These are phyloP conservation scores for Annulohypoxylon nitens DNA, from an alignment of 495 filamentous ascomycete species.

Conservation along the genomic window DNA sequence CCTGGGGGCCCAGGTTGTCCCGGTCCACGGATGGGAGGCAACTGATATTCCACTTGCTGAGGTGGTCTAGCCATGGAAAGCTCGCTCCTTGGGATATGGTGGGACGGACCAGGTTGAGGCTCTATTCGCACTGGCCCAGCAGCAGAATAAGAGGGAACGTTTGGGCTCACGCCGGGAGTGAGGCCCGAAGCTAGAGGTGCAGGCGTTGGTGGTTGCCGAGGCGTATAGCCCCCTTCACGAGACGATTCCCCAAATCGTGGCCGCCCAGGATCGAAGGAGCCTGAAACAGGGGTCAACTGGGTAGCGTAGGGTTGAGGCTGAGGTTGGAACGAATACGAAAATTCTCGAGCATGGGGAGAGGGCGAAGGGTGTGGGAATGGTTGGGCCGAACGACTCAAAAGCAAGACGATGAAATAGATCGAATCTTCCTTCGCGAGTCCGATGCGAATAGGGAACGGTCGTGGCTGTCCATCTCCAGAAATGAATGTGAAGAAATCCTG, in stretches of 20 bases:
- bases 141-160: conserved; percentile 54
- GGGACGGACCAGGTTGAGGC: conserved; percentile 54
- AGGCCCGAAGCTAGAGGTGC: conserved; percentile 50
- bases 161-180: conserved; percentile 46
- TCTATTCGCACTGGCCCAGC: conserved; percentile 56
- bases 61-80: conserved; percentile 51
- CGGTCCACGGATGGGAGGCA: conserved; percentile 65
- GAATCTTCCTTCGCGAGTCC: conserved; percentile 66
- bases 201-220: conserved; percentile 53
- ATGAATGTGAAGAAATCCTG: conserved; percentile 65
- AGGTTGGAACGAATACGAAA: conserved; percentile 60
- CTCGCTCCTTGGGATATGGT: conserved; percentile 63
- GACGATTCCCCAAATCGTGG: conserved; percentile 53
- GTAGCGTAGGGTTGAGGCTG: conserved; percentile 54
- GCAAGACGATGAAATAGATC: conserved; percentile 66
- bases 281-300: conserved; percentile 58
- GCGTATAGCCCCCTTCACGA: conserved; percentile 49
- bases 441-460: conserved; percentile 59
- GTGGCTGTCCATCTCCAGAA: conserved; percentile 59
- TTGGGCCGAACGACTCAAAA: conserved; percentile 52
- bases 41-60: conserved; percentile 61
- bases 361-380: conserved; percentile 59
- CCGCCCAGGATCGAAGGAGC: conserved; percentile 58
- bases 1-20: conserved; percentile 51
- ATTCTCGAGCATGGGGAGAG: conserved; percentile 62